These are phyloP conservation scores for Hypholoma sublateritium DNA, from an alignment of 768 basidiomycete species.

Conservation along the genomic window DNA sequence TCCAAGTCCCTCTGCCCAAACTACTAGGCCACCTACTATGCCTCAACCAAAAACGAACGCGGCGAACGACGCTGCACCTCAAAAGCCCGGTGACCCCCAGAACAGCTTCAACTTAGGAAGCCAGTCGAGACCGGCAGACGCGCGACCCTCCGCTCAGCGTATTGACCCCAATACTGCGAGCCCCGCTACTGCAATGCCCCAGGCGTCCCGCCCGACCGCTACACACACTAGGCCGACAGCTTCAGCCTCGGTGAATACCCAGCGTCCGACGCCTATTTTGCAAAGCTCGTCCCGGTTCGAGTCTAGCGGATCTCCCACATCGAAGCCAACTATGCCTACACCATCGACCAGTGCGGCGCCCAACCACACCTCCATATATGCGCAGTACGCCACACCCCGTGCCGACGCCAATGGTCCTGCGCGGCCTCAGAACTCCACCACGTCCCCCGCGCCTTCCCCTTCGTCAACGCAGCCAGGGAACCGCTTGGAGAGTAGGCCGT, in stretches of 20 bases:
- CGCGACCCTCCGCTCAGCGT: background rate
- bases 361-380: slow-evolving; percentile 1
- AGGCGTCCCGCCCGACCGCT: background rate
- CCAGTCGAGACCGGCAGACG: background rate
- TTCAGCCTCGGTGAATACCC: background rate
- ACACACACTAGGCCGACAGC: background rate
- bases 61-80: background rate
- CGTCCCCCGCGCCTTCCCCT: too few species aligned
- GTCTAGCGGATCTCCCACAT: background rate
- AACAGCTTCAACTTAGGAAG: background rate
- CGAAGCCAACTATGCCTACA: background rate
- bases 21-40: background rate
- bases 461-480: too few species aligned
- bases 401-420: background rate
- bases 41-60: background rate
- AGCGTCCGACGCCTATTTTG: background rate
- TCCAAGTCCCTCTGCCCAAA: background rate
- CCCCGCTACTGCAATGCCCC: background rate
- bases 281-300: background rate
- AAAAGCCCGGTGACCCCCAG: background rate
- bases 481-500: too few species aligned
- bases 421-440: background rate
- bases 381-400: background rate
- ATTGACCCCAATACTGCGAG: background rate
- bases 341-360: background rate